These are phyloP conservation scores for Mortierella antarctica DNA, from an alignment of 192 early-diverging fungal species.

Conservation along the genomic window DNA sequence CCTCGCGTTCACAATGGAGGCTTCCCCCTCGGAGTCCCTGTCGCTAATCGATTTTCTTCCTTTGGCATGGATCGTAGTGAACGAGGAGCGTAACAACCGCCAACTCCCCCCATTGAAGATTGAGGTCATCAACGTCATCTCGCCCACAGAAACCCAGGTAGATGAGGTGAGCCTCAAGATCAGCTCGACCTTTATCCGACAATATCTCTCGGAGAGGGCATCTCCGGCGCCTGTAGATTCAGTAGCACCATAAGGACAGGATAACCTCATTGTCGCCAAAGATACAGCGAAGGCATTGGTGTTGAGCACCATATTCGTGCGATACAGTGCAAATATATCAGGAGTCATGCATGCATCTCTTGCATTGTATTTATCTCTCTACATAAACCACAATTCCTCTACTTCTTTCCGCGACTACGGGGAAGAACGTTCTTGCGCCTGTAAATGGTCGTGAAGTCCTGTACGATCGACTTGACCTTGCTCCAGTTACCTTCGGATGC, in stretches of 20 bases:
- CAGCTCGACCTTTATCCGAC: slow-evolving; percentile 82
- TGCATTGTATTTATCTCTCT: not conserved
- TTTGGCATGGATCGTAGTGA: slow-evolving; percentile 63
- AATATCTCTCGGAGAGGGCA: slow-evolving; percentile 54
- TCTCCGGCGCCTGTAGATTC: no score
- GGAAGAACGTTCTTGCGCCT: slow-evolving; percentile 60
- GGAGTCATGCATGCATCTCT: not conserved
- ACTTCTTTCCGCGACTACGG: slow-evolving; percentile 41
- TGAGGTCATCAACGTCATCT: slow-evolving; percentile 78
- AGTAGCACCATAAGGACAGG: not conserved
- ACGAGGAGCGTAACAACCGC: slow-evolving; percentile 72
- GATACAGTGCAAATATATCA: no score
- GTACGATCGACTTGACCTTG: slow-evolving; percentile 61
- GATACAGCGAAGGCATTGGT: no score
- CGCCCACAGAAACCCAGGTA: slow-evolving; percentile 49
- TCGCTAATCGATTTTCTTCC: not conserved
- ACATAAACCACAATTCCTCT: not conserved
- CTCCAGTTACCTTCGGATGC: slow-evolving; percentile 61
- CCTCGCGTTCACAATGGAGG: no score
- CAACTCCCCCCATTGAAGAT: slow-evolving; percentile 68
- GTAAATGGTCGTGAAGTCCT: slow-evolving; percentile 69
- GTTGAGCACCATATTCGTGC: no score
- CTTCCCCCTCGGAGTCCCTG: no score
- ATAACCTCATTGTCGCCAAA: not conserved
- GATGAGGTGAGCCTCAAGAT: slow-evolving; percentile 70